Conservation (phyloP, 345 rosid genomes). For the Salix arbutifolia region DNA sequence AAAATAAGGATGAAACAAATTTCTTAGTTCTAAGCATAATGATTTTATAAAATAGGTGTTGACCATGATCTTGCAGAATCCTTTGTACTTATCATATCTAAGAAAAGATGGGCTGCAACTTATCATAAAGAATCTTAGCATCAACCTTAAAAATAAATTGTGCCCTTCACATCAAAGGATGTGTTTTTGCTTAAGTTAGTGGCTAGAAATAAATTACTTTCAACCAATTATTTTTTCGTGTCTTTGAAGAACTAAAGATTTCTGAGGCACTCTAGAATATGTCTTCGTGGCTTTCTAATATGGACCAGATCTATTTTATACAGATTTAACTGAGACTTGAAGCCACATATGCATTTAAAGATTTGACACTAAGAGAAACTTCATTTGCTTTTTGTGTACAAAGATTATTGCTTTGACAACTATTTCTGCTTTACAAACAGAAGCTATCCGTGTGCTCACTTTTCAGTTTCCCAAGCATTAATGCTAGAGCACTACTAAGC, state of each 20-base stretch:
- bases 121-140: background rate
- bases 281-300: background rate
- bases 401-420: background rate
- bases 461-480: background rate
- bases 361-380: background rate
- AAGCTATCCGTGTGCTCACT: background rate
- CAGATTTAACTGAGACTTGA: background rate
- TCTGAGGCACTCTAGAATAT: background rate
- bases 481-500: background rate
- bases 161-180: background rate
- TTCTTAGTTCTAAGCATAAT: background rate
- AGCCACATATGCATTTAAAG: background rate
- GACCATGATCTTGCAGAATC: background rate
- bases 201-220: background rate
- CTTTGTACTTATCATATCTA: background rate
- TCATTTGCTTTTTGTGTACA: background rate
- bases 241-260: background rate
- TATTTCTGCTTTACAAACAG: background rate
- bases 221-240: background rate
- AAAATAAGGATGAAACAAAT: background rate
- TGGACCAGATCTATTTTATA: background rate
- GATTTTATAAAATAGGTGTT: background rate
- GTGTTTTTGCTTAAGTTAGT: background rate
- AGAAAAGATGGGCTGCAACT: background rate
- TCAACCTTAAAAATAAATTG: background rate